Evolutionary conservation across 73 alveolate genomes (phyloP), one percentile per base, ranked within the genome.

Genomic region (Symbiodinium pilosum): DNA sequence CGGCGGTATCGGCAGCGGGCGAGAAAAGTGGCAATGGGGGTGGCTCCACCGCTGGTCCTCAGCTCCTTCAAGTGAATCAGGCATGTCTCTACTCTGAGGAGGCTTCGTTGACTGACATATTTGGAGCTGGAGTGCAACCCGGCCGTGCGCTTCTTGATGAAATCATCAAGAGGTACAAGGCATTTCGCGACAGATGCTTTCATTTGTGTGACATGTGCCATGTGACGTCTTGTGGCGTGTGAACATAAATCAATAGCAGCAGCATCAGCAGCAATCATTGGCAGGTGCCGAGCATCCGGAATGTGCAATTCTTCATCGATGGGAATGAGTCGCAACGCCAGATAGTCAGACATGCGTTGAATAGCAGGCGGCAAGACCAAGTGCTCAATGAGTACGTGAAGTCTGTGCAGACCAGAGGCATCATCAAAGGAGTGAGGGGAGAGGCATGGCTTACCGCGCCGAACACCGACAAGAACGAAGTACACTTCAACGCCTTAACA

Each of bases 401-500:
- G 24, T 41, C 77, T 7, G 96, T 89, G 8, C 75, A 59, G 14
- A 8, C 12, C 1, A 24, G 44, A 8, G 96, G 96, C 18, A 42
- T 89, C 26, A 54, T 89, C 12, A 87, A 52, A 16, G 96, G 96
- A 1, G 96, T 89, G 41, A 5, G 96, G 20, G 96, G 96, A 4
- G 87, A 89, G 26, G 87, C 87, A 4, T 89, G 96, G 96, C 34
- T 89, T 20, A 43, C 12, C 30, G 87, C 87, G 0, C 87, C 96
- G 16, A 71, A 64, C 32, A 16, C 21, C 11, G 95, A 59, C 3
- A 30, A 16, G 40, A 64, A 64, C 34, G 86, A 88, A 2, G 32
- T 2, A 11, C 14, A 21, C 4, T 89, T 68, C 87, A 3, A 11
- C 38, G 96, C 96, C 2, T n/a, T 89, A 24, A 89, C 96, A 0